phyloP scores from a whole-genome alignment of 805 yeast species.

The Yarrowia sp. region DNA sequence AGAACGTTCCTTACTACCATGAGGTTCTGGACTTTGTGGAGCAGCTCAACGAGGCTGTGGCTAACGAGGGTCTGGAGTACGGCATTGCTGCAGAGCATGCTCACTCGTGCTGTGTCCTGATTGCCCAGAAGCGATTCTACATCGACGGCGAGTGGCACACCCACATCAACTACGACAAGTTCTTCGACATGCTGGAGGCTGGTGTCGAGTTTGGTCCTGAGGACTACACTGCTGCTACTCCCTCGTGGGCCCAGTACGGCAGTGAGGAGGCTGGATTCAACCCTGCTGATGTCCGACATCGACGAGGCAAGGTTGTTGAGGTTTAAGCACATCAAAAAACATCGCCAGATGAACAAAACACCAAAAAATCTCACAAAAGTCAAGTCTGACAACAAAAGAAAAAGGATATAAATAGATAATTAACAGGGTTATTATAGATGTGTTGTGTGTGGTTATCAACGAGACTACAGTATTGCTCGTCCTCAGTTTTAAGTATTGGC shows the following conservation, averaged over 20 bases:
- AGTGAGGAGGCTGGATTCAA: slow-evolving; percentile 82
- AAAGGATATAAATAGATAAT: background rate
- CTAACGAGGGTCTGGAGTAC: slow-evolving; percentile 65
- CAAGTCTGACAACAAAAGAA: too few relatives aligned
- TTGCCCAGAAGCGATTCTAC: slow-evolving; percentile 72
- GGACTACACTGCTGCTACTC: slow-evolving; percentile 80
- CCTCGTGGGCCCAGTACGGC: slow-evolving; percentile 90
- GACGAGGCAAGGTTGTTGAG: slow-evolving; percentile 43
- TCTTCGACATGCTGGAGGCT: slow-evolving; percentile 63
- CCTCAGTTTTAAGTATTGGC: too few relatives aligned
- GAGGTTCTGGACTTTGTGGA: slow-evolving; percentile 79
- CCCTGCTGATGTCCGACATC: slow-evolving; percentile 72
- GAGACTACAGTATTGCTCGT: too few relatives aligned
- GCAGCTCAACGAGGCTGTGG: slow-evolving; percentile 58
- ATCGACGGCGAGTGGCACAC: slow-evolving; percentile 79
- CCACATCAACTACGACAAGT: slow-evolving; percentile 77
- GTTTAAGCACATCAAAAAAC: background rate
- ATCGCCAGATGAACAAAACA: too few relatives aligned
- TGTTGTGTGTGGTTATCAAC: too few relatives aligned
- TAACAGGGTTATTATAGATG: too few relatives aligned
- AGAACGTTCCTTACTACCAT: slow-evolving; percentile 90
- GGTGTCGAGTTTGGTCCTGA: slow-evolving; percentile 70
- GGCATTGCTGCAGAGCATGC: slow-evolving; percentile 94
- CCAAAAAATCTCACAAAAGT: too few relatives aligned
- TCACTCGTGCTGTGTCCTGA: slow-evolving; percentile 85